Percentiles rank a stretch among this genome's conserved stretches.
phyloP scores from a whole-genome alignment of 2,329 filamentous ascomycete genomes.

The Trichoderma sp. region DNA sequence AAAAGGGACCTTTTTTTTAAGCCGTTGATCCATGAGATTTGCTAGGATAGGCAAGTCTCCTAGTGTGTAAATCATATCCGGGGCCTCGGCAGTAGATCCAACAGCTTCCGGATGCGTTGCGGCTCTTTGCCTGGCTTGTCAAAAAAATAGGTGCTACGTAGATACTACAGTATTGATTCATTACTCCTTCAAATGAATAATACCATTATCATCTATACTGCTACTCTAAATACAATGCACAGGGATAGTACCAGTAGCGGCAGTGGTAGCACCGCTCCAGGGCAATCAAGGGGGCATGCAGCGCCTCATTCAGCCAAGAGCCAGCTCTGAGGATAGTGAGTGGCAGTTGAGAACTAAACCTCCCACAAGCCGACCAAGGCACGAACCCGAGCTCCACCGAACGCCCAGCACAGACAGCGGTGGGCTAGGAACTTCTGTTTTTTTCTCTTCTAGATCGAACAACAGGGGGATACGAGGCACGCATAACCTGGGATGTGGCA shows the following conservation, averaged over 20 bases:
- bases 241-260: not conserved
- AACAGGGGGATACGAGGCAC: not conserved
- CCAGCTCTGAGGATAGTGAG: not conserved
- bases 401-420: conserved; percentile 1
- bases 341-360: not conserved
- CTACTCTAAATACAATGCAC: not conserved
- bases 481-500: conserved; percentile 13
- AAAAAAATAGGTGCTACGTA: not conserved
- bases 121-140: not conserved
- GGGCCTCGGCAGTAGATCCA: conserved; percentile 18
- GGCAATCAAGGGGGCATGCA: not conserved
- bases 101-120: conserved; percentile 8
- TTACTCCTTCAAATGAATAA: not conserved
- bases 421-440: conserved; percentile 20
- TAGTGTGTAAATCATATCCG: not conserved
- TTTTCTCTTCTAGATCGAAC: conserved; percentile 10
- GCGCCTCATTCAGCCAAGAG: not conserved
- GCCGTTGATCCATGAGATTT: not conserved
- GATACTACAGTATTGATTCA: not conserved
- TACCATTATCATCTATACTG: not conserved
- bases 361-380: not conserved
- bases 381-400: conserved; percentile 20
- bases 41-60: not conserved
- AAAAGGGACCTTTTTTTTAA: conserved; percentile 7
- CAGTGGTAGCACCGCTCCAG: not conserved